Percentiles rank a stretch among this genome's conserved stretches.
Conservation (phyloP, 2,329 filamentous ascomycete species). For the Tolypocladium sp. region DNA sequence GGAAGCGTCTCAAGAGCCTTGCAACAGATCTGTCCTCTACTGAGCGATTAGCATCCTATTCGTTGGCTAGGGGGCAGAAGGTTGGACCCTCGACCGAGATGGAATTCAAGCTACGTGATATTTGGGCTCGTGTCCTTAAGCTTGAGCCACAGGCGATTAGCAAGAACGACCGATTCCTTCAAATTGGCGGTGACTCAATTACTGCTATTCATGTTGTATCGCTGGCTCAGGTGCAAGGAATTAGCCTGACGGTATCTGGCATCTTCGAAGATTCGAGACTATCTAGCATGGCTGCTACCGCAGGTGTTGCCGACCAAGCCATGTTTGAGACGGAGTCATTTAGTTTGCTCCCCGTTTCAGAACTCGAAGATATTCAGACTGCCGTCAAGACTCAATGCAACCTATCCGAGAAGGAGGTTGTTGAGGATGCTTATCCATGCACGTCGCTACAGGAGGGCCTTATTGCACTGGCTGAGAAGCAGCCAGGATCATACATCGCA, state of each 20-base stretch:
- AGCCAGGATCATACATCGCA: neutral
- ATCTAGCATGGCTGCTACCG: neutral
- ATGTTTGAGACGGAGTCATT: neutral
- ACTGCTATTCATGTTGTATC: constrained; percentile 2
- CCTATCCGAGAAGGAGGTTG: no score
- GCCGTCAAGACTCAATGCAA: no score
- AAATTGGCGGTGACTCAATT: constrained; percentile 7
- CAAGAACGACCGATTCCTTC: neutral
- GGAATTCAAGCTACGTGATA: neutral
- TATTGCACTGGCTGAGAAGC: neutral
- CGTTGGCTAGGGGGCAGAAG: neutral
- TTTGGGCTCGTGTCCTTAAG: constrained; percentile 4
- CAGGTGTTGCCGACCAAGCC: neutral
- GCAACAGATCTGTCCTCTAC: no score
- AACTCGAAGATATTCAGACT: no score
- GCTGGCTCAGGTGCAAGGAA: neutral
- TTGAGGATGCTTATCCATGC: neutral
- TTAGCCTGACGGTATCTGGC: neutral
- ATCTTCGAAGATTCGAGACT: neutral
- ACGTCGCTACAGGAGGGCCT: neutral
- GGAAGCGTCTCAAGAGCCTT: constrained; percentile 1
- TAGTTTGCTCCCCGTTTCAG: neutral
- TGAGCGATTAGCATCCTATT: neutral
- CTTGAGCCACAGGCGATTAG: neutral
- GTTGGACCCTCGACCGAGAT: neutral